Evolutionary conservation across 2,329 filamentous ascomycete species (phyloP), one percentile per base, ranked within the genome.

Genomic region (Epichloe gansuensis): DNA sequence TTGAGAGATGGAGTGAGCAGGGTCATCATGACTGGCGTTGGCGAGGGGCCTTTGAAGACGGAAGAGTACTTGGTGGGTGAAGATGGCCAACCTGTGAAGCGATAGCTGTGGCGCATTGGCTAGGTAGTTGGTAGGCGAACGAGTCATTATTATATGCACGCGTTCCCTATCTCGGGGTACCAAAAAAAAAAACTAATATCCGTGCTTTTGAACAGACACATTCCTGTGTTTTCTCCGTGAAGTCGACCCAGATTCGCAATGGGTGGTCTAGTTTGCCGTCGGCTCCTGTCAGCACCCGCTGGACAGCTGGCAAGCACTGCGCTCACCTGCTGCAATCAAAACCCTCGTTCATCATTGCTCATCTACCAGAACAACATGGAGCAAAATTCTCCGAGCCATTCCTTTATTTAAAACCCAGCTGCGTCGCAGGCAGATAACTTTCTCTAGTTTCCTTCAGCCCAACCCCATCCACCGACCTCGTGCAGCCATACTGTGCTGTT

Each of bases 11-110:
- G 93, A 27, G 83, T 98, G 5, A 89, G 84, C 68, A 80, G 90
- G 57, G 84, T 98, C 39, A 98, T 98, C 59, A 73, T 90, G 72
- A 97, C 94, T 1, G 78, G 84, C 50, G 93, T 98, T 43, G 93
- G 93, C 1, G 88, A 94, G 66, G 93, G 91, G 0, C 93, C 93
- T 0, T 71, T 85, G 57, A 87, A 81, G 74, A 87, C 89, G 4
- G 78, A 91, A 15, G 79, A 91, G 64, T 83, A 84, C 63, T 71
- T 96, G 55, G 78, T 94, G 55, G 79, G 77, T 56, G 84, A 82
- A 64, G 76, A 80, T 51, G 85, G 85, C 13, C 71, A 77, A 59
- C 66, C 71, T 36, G 64, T 68, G 21, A 68, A 61, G 61, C 58
- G 63, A 59, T 65, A 58, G 53, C 31, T 17, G 34, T 9, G 41